Conservation (phyloP, 2,329 filamentous ascomycete genomes). For the Zasmidium citrigriseum region DNA sequence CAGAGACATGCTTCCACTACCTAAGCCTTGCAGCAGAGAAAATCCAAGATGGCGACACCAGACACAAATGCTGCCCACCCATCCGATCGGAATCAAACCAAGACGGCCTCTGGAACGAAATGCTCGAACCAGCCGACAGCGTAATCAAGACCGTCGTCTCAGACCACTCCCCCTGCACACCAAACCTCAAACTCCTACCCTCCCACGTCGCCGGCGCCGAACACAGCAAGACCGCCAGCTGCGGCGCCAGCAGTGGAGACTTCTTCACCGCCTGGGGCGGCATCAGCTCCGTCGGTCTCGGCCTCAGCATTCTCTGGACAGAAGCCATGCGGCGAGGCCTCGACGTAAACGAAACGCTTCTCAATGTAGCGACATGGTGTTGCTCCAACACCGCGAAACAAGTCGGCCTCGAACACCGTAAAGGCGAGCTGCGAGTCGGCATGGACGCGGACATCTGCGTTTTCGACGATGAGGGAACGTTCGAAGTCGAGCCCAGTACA, state of each 20-base stretch:
- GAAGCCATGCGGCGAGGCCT: conserved; percentile 65
- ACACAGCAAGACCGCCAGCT: conserved; percentile 32
- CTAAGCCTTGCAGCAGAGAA: conserved; percentile 80
- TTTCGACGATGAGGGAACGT: conserved; percentile 82
- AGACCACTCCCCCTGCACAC: conserved; percentile 95
- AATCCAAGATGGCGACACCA: conserved; percentile 80
- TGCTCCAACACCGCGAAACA: conserved; percentile 83
- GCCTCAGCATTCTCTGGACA: conserved; percentile 86
- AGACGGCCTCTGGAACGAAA: conserved; percentile 82
- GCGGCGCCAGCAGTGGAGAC: conserved; percentile 62
- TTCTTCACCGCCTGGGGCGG: conserved; percentile 98
- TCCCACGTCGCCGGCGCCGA: conserved; percentile 58
- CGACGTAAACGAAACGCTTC: conserved; percentile 56
- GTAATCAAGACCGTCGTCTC: conserved; percentile 91
- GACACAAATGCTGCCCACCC: conserved; percentile 94
- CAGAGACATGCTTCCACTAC: conserved; percentile 96
- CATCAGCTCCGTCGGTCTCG: conserved; percentile 90
- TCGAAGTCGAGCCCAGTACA: conserved; percentile 67
- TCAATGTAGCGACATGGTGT: conserved; percentile 84
- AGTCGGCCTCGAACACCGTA: conserved; percentile 77
- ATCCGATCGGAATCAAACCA: conserved; percentile 82
- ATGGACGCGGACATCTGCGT: conserved; percentile 90
- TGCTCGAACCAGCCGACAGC: conserved; percentile 64
- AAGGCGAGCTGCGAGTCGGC: conserved; percentile 78
- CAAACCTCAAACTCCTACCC: conserved; percentile 86